phyloP scores from a whole-genome alignment of 164 flowering plant species.

The Nymphaea thermarum region DNA sequence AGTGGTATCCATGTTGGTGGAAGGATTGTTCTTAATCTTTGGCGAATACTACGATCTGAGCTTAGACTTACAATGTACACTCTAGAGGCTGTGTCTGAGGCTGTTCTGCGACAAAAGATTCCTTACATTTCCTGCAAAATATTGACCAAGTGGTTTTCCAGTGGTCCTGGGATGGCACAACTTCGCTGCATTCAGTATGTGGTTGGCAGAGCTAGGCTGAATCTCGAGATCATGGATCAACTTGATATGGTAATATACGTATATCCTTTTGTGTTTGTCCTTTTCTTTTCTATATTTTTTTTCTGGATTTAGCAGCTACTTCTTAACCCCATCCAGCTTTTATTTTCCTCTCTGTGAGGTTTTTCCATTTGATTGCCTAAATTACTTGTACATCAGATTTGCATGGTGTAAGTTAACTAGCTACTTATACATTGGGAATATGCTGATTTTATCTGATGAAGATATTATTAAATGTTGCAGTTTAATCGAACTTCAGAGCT shows the following conservation, averaged over 20 bases:
- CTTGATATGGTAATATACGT: constrained; percentile 60
- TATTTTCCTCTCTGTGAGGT: too few species aligned
- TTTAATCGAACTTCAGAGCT: constrained; percentile 95
- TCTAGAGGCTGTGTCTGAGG: constrained; percentile 77
- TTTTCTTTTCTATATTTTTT: background rate
- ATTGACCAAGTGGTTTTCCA: constrained; percentile 69
- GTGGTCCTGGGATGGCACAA: constrained; percentile 75
- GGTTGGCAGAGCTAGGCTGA: constrained; percentile 61
- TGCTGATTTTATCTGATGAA: too few species aligned
- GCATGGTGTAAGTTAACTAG: too few species aligned
- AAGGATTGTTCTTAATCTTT: constrained; percentile 81
- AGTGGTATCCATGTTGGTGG: constrained; percentile 96
- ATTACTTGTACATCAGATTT: too few species aligned
- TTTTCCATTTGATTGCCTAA: too few species aligned
- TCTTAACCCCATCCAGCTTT: background rate
- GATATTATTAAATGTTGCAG: constrained; percentile 22
- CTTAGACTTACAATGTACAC: constrained; percentile 76
- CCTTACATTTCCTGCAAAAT: constrained; percentile 51
- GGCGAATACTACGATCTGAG: constrained; percentile 87
- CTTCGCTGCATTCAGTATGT: constrained; percentile 62
- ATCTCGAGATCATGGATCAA: constrained; percentile 72
- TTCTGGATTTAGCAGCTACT: background rate
- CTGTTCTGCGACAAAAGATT: constrained; percentile 68
- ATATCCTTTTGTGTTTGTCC: background rate
- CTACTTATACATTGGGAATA: too few species aligned